A percentile compares a stretch with the other conserved stretches of the same genome.
Conservation (phyloP, 495 filamentous ascomycete genomes). For the Penicillium chermesinum region DNA sequence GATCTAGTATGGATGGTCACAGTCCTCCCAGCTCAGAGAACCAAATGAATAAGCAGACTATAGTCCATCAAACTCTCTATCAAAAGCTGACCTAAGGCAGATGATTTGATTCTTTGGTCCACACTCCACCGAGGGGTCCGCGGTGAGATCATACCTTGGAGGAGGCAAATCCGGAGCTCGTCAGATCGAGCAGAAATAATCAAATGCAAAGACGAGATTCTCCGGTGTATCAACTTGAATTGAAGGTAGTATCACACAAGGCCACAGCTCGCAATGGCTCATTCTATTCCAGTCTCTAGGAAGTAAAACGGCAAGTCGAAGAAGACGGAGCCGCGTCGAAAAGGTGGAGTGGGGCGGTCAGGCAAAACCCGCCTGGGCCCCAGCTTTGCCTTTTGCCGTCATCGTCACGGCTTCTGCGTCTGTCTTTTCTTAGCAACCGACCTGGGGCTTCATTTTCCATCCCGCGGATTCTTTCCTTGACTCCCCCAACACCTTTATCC, state of each 20-base stretch:
- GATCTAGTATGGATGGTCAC: not conserved
- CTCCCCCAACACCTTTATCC: slow-evolving; percentile 10
- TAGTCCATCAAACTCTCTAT: not conserved
- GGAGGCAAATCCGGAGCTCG: too few species aligned
- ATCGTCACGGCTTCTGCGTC: slow-evolving; percentile 15
- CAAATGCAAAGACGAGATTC: too few species aligned
- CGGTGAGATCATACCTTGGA: not conserved
- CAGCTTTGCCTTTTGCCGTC: slow-evolving; percentile 5
- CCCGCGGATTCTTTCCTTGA: slow-evolving; percentile 10
- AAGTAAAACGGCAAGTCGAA: not conserved
- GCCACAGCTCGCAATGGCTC: too few species aligned
- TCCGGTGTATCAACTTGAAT: too few species aligned
- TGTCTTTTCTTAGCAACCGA: slow-evolving; percentile 6
- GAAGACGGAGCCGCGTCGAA: not conserved
- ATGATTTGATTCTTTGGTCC: not conserved
- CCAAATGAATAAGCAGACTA: not conserved
- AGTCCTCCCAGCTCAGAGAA: not conserved
- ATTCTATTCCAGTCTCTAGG: too few species aligned
- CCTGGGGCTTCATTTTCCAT: slow-evolving; percentile 6
- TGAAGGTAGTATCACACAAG: too few species aligned
- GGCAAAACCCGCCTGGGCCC: slow-evolving; percentile 6
- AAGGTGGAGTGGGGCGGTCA: slow-evolving; percentile 9
- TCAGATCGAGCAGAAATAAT: too few species aligned
- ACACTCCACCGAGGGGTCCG: not conserved
- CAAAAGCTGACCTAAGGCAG: too few species aligned